These are phyloP conservation scores for Darksidea phi DNA, from an alignment of 495 filamentous ascomycete species.

Conservation along the genomic window DNA sequence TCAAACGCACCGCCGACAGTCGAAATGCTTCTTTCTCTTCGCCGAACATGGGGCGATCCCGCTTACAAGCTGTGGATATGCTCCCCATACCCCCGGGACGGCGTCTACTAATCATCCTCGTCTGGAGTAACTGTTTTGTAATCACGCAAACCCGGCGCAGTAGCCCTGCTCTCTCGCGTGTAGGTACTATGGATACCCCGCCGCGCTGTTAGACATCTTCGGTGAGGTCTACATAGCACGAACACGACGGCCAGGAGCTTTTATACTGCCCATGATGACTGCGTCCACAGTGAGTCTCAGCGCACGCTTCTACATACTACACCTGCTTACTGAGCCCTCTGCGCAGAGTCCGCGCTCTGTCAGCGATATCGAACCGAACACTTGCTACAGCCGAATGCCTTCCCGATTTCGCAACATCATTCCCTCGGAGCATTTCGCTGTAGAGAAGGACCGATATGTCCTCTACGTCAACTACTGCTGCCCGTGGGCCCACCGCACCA, in stretches of 20 bases:
- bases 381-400: slow-evolving; percentile 8
- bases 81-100: not conserved
- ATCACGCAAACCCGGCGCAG: slow-evolving; percentile 8
- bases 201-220: not conserved
- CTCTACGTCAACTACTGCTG: slow-evolving; percentile 76
- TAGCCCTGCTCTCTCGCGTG: not conserved
- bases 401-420: slow-evolving; percentile 40
- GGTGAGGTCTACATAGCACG: not conserved
- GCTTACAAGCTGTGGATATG: too few relatives aligned
- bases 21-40: too few relatives aligned
- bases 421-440: slow-evolving; percentile 54
- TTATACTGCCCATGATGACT: slow-evolving; percentile 8
- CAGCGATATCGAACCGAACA: not conserved
- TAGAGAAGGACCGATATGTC: slow-evolving; percentile 75
- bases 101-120: slow-evolving; percentile 18
- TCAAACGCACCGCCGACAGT: too few relatives aligned
- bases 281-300: not conserved
- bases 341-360: not conserved
- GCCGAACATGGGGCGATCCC: too few relatives aligned
- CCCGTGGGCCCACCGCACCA: slow-evolving; percentile 79
- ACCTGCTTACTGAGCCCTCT: slow-evolving; percentile 6
- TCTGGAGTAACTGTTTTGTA: slow-evolving; percentile 23
- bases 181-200: slow-evolving; percentile 7
- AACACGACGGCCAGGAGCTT: not conserved
- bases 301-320: not conserved